Conservation (phyloP, 352 stramenopile genomes). For the Sclerospora graminicola region DNA sequence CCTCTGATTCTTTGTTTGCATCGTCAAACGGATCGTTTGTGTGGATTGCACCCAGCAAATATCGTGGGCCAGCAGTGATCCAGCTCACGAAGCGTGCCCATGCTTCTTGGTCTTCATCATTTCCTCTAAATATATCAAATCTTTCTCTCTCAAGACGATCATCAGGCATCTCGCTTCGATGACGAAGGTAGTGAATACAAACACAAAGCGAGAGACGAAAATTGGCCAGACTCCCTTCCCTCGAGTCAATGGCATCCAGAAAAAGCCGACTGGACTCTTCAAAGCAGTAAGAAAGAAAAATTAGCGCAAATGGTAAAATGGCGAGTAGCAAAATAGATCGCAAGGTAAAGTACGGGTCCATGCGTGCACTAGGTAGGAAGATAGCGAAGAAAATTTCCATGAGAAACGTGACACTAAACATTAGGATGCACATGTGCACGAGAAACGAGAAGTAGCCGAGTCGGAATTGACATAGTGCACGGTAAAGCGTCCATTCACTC, state of each 20-base stretch:
- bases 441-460: constrained; percentile 85
- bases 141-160: constrained; percentile 52
- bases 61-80: constrained; percentile 25
- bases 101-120: constrained; percentile 54
- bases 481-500: constrained; percentile 66
- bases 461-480: constrained; percentile 70
- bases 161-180: constrained; percentile 70
- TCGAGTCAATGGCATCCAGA: constrained; percentile 78
- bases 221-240: constrained; percentile 68
- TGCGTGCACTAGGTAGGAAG: constrained; percentile 68
- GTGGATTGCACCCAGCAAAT: constrained; percentile 35
- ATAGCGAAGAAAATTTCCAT: constrained; percentile 90
- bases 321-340: constrained; percentile 59
- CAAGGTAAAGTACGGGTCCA: constrained; percentile 60
- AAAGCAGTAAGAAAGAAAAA: constrained; percentile 83
- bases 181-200: constrained; percentile 78
- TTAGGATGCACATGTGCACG: constrained; percentile 85
- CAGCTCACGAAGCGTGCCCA: constrained; percentile 39
- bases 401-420: constrained; percentile 83
- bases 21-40: constrained; percentile 68
- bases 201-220: constrained; percentile 77
- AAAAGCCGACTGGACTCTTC: constrained; percentile 77
- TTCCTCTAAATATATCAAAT: constrained; percentile 32
- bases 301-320: constrained; percentile 62
- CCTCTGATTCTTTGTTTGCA: constrained; percentile 62